These are phyloP conservation scores for Coccinonectria pachysandricola DNA, from an alignment of 2,329 filamentous ascomycete genomes.

Conservation along the genomic window DNA sequence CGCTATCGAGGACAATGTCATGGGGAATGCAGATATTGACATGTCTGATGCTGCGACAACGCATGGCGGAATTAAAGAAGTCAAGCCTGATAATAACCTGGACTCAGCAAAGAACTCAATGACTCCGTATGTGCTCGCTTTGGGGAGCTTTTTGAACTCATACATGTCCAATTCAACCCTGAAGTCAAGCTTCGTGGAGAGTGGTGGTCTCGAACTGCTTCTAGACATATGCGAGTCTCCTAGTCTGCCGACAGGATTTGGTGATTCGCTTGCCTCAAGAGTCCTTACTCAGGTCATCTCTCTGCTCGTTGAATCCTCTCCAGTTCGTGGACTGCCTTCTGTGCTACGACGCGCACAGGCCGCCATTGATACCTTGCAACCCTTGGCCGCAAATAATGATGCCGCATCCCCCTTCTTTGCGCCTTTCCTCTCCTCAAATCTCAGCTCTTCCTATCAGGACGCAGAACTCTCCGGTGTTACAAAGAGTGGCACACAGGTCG, in stretches of 20 bases:
- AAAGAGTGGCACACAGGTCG: slow-evolving; percentile 60
- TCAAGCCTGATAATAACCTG: slow-evolving; percentile 7
- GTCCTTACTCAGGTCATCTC: slow-evolving; percentile 66
- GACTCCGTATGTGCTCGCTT: slow-evolving; percentile 62
- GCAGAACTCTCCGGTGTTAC: slow-evolving; percentile 29
- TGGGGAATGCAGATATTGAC: slow-evolving; percentile 45
- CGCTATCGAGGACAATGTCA: slow-evolving; percentile 28
- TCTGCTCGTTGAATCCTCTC: slow-evolving; percentile 68
- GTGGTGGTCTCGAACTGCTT: slow-evolving; percentile 71
- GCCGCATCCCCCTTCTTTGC: slow-evolving; percentile 59
- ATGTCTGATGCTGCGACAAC: slow-evolving; percentile 47
- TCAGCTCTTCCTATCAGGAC: slow-evolving; percentile 23
- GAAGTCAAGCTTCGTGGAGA: slow-evolving; percentile 63
- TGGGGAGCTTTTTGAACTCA: slow-evolving; percentile 62
- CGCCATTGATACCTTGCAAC: slow-evolving; percentile 56
- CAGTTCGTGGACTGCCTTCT: slow-evolving; percentile 72
- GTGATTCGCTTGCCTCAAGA: slow-evolving; percentile 55
- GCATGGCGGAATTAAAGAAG: slow-evolving; percentile 7
- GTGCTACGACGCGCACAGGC: slow-evolving; percentile 64
- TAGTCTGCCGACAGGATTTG: slow-evolving; percentile 55
- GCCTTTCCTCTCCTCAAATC: slow-evolving; percentile 45
- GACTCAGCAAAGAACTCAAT: slow-evolving; percentile 30
- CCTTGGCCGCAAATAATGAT: slow-evolving; percentile 45
- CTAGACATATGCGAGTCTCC: slow-evolving; percentile 76
- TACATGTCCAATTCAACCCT: slow-evolving; percentile 68